Evolutionary conservation across 2,329 filamentous ascomycete species (phyloP), one percentile per base, ranked within the genome.

Genomic region (Trichophyton rubrum): DNA sequence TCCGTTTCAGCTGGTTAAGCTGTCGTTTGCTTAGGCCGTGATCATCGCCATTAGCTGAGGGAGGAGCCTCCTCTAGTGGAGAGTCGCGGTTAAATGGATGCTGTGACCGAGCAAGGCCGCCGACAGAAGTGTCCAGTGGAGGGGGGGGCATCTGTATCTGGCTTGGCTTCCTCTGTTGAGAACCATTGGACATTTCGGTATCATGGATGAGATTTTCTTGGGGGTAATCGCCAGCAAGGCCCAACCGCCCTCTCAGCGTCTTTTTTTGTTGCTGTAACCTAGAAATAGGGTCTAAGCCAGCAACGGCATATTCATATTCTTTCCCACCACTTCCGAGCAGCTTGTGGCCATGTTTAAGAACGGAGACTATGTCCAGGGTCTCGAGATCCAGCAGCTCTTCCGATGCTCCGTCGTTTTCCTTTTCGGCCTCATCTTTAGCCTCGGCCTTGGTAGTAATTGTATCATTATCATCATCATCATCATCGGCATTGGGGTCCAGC

Each of bases 1-100:
- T 96, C 49, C 93, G 84, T 74, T 97, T 97, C 8, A 99, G 77
- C 59, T 93, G 89, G 69, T 99, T 99, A 20, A 96, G 82, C 69
- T 99, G 93, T 47, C 93, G 85, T 63, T 93, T 92, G 76, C 93
- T 97, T 58, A 99, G 79, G 2, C 85, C 85, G 3, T 82, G 75
- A 68, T 90, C 88, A 64, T 89, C 88, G 1, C 78, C 72, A 57
- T 79, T 78, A 13, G 77, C 73, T 58, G 74, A 71, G 41, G 69
- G 63, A 40, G 59, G 41, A 22, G 71, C 66, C 38, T 82, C 80
- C 6, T 75, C 69, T 7, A 74, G 68, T 56, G 72, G 71, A 6
- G 74, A 68, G 20, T 72, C 70, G 8, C 72, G 65, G 58, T 74
- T 76, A 15, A 75, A 72, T 24, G 79, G 66, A 60, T 75, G 80